Evolutionary conservation across 345 rosid genomes (phyloP).

Genomic region (Euphorbia peplus): DNA sequence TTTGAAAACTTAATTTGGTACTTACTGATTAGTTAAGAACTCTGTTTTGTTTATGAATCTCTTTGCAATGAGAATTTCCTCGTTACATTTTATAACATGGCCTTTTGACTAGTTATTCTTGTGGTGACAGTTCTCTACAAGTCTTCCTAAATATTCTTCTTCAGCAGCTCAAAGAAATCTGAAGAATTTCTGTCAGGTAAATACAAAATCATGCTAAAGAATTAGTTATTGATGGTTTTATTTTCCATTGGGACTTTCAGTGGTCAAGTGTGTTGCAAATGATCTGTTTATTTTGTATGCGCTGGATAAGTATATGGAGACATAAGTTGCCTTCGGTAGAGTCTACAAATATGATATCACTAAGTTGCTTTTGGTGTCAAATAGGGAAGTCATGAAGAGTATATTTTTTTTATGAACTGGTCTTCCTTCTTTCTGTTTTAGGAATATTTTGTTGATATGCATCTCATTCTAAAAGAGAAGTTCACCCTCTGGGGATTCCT

Average conservation of each 20-base stretch:
- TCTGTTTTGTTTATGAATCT: not conserved
- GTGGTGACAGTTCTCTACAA: slow-evolving; percentile 55
- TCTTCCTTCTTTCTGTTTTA: not conserved
- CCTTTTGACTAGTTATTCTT: slow-evolving; percentile 18
- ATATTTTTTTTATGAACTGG: not conserved
- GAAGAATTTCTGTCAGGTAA: slow-evolving; percentile 62
- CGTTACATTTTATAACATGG: slow-evolving; percentile 8
- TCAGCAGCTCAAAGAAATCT: slow-evolving; percentile 79
- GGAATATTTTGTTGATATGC: not conserved
- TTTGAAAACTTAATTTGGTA: not conserved
- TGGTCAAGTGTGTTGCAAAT: not conserved
- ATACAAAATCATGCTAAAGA: not conserved
- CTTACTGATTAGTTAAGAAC: not conserved
- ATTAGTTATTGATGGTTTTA: not conserved
- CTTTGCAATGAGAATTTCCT: not conserved
- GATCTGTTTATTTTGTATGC: not conserved
- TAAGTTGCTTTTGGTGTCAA: not conserved
- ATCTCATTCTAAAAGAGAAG: not conserved
- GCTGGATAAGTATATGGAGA: not conserved
- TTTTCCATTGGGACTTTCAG: not conserved
- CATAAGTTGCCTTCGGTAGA: too few species aligned
- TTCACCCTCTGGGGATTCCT: not conserved
- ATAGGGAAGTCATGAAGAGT: not conserved
- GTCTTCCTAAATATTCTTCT: slow-evolving; percentile 85
- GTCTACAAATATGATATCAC: not conserved